Evolutionary conservation across 73 alveolate genomes (phyloP).

Genomic region (Tetrahymena borealis): DNA sequence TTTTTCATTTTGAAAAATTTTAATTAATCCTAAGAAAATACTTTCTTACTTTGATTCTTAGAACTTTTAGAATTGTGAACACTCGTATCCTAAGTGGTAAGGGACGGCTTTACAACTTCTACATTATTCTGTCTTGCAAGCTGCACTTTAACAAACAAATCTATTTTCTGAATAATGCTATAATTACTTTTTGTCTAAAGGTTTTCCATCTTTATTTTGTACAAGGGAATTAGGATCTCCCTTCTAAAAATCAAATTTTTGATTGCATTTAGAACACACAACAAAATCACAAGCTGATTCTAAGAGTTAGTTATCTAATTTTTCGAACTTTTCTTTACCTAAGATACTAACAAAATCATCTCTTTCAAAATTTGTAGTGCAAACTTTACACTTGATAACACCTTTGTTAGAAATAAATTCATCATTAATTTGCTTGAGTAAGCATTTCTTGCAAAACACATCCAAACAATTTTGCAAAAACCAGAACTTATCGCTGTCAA

Average conservation of each 20-base stretch:
- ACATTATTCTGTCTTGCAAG: slow-evolving; percentile 69
- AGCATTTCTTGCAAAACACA: neutral
- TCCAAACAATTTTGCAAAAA: neutral
- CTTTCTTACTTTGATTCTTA: slow-evolving; percentile 21
- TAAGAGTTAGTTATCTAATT: neutral
- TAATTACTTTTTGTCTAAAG: slow-evolving; percentile 23
- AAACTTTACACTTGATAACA: neutral
- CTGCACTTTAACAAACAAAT: slow-evolving; percentile 58
- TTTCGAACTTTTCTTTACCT: slow-evolving; percentile 21
- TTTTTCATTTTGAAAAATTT: slow-evolving; percentile 10
- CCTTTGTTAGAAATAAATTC: neutral
- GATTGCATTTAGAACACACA: slow-evolving; percentile 14
- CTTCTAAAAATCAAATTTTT: slow-evolving; percentile 36
- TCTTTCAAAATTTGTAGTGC: neutral
- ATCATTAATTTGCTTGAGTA: neutral
- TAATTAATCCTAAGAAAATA: neutral
- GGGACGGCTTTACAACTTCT: slow-evolving; percentile 71
- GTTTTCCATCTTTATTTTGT: slow-evolving; percentile 10
- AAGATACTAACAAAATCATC: neutral
- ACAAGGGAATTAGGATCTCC: neutral
- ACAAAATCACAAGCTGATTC: slow-evolving; percentile 1
- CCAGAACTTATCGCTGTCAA: neutral
- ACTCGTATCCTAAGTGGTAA: slow-evolving; percentile 77
- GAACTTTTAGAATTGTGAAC: slow-evolving; percentile 51
- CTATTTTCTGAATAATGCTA: slow-evolving; percentile 71